Percentiles rank a stretch among this genome's conserved stretches.
These are phyloP conservation scores for Lachancea waltii DNA, from an alignment of 805 yeast genomes.

Conservation along the genomic window DNA sequence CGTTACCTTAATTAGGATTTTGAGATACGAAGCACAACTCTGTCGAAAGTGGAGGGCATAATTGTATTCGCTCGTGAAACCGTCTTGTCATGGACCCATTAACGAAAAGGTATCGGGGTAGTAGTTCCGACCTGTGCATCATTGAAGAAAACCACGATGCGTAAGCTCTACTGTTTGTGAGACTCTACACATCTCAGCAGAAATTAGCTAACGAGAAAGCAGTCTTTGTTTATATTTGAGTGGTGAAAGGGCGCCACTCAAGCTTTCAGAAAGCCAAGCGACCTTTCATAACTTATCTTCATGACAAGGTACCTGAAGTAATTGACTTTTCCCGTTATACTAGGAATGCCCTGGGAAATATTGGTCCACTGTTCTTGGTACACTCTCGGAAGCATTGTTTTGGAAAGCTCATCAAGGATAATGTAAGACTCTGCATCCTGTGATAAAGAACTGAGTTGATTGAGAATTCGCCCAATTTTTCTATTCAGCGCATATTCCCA, in stretches of 20 bases:
- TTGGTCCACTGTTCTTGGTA: conserved; percentile 8
- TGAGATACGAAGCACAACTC: no score
- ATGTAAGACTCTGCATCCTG: conserved; percentile 7
- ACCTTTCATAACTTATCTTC: conserved; percentile 8
- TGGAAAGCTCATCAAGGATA: conserved; percentile 6
- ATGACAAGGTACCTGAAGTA: conserved; percentile 7
- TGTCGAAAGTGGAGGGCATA: no score
- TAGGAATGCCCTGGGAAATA: conserved; percentile 2
- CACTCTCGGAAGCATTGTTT: conserved; percentile 1
- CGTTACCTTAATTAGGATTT: no score
- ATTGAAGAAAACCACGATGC: no score
- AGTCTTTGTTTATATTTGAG: no score
- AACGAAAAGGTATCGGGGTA: no score
- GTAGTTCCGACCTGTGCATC: no score
- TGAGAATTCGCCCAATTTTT: conserved; percentile 6
- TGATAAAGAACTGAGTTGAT: conserved; percentile 1
- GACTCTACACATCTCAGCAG: no score
- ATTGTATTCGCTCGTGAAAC: no score
- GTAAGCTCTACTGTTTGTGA: no score
- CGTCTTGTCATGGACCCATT: no score
- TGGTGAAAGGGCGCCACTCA: background rate
- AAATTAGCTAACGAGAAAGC: no score
- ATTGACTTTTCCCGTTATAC: conserved; percentile 5
- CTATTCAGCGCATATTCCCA: conserved; percentile 8
- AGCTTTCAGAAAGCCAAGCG: background rate